These are phyloP conservation scores for Ustilago vetiveriae DNA, from an alignment of 1,284 basidiomycete species.

Conservation along the genomic window DNA sequence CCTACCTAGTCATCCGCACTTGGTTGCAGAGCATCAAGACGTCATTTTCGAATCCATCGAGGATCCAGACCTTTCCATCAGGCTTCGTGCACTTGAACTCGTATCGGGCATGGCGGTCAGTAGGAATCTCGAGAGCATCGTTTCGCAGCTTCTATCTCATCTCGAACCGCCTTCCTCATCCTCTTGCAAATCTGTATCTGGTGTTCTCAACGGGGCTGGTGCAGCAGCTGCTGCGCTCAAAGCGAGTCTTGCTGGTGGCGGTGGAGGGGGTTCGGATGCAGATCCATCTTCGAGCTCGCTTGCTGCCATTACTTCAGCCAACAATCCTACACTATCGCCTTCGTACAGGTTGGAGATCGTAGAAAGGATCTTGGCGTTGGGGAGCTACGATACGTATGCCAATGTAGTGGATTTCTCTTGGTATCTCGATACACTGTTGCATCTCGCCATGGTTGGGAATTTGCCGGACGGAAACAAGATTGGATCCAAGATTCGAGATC, in stretches of 20 bases:
- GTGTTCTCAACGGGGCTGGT: conserved; percentile 47
- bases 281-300: conserved; percentile 39
- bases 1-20: conserved; percentile 87
- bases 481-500: conserved; percentile 78
- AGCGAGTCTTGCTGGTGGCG: conserved; percentile 69
- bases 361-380: conserved; percentile 82
- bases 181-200: neutral
- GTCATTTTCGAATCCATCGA: conserved; percentile 88
- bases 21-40: conserved; percentile 91
- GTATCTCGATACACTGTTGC: conserved; percentile 79
- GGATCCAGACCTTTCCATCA: conserved; percentile 93
- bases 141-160: conserved; percentile 85
- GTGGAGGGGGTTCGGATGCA: conserved; percentile 48
- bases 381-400: conserved; percentile 82
- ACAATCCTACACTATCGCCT: conserved; percentile 71
- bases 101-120: conserved; percentile 88
- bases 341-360: conserved; percentile 85
- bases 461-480: conserved; percentile 74
- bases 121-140: conserved; percentile 85
- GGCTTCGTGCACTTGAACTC: conserved; percentile 92
- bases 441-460: conserved; percentile 78
- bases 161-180: conserved; percentile 73
- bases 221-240: conserved; percentile 69
- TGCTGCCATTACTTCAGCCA: conserved; percentile 41
- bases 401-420: conserved; percentile 93